Conservation (phyloP, 306 rosid genomes). For the Castanopsis chinensis region DNA sequence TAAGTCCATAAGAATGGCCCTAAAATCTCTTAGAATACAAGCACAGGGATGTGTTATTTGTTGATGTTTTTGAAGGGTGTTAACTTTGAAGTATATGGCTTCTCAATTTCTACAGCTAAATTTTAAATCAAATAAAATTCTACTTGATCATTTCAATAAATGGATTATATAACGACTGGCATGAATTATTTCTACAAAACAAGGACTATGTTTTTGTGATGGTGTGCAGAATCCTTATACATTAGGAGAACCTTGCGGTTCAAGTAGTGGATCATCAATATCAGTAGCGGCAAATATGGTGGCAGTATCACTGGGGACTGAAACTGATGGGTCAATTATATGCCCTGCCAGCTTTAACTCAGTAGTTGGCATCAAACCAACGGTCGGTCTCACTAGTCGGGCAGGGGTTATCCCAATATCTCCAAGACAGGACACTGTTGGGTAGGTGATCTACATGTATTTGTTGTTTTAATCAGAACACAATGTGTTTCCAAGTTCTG, state of each 20-base stretch:
- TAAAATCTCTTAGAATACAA: too few species aligned
- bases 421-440: conserved; percentile 61
- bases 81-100: too few species aligned
- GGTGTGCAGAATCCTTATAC: conserved; percentile 47
- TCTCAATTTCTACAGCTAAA: too few species aligned
- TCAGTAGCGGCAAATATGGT: conserved; percentile 67
- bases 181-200: background rate
- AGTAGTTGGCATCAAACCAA: conserved; percentile 62
- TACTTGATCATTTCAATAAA: too few species aligned
- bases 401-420: conserved; percentile 64
- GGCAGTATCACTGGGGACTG: conserved; percentile 50
- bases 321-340: conserved; percentile 60
- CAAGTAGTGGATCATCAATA: conserved; percentile 67
- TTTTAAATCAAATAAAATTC: too few species aligned
- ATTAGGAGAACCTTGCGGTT: conserved; percentile 45
- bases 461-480: too few species aligned
- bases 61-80: too few species aligned
- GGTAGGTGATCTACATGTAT: conserved; percentile 31
- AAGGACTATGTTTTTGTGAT: background rate
- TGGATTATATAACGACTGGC: too few species aligned
- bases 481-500: too few species aligned
- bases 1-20: too few species aligned
- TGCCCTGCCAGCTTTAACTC: conserved; percentile 47
- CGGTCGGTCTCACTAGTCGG: conserved; percentile 74
- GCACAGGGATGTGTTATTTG: too few species aligned